Evolutionary conservation across 2,329 filamentous ascomycete species (phyloP).

Genomic region (Pleoardoris graminearum): DNA sequence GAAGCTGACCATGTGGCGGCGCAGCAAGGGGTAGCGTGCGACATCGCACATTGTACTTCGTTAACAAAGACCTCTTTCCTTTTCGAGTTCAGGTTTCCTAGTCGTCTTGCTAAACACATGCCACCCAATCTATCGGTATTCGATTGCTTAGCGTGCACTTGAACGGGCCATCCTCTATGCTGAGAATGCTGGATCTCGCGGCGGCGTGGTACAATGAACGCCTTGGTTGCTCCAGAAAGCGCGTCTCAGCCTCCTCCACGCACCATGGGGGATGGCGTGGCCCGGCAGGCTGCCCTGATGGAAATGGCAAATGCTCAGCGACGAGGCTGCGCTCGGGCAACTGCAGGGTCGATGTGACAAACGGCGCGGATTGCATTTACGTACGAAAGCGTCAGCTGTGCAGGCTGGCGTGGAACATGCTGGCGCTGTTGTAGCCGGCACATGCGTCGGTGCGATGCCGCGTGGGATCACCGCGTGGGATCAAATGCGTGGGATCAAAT

Average conservation of each 20-base stretch:
- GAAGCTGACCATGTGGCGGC: not conserved
- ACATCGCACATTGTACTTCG: not conserved
- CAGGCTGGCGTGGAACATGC: not conserved
- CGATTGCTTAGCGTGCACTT: not conserved
- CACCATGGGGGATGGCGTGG: not conserved
- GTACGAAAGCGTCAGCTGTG: not conserved
- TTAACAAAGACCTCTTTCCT: constrained; percentile 1
- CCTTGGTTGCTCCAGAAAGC: not conserved
- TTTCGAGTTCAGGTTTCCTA: not conserved
- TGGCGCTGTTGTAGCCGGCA: not conserved
- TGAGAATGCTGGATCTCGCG: not conserved
- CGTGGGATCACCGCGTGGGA: not conserved
- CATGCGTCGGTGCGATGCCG: not conserved
- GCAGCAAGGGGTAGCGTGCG: not conserved
- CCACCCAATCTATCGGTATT: not conserved
- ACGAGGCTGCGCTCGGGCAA: not conserved
- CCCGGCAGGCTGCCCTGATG: not conserved
- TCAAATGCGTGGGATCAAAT: not conserved
- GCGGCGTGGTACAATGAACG: not conserved
- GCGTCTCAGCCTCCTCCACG: not conserved
- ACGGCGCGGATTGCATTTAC: not conserved
- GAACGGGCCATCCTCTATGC: not conserved
- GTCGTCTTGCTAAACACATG: not conserved
- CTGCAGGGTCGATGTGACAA: not conserved
- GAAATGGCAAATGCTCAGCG: not conserved